Conservation (phyloP, 2,329 filamentous ascomycete species). For the Domatiomyces catenatus region DNA sequence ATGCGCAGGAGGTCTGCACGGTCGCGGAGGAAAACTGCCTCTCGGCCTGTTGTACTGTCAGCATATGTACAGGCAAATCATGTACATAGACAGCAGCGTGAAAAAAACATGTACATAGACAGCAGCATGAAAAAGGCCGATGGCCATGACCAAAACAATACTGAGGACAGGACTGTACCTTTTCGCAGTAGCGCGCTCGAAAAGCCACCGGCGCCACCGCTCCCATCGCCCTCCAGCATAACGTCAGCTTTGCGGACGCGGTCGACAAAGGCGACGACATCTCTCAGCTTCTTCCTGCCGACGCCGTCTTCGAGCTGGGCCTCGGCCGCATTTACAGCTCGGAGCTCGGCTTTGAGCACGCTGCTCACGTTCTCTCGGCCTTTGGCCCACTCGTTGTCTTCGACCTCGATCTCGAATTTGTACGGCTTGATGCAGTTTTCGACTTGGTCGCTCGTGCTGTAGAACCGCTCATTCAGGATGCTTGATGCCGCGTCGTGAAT, state of each 20-base stretch:
- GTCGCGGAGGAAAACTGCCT: slow-evolving; percentile 87
- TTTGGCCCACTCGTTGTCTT: slow-evolving; percentile 73
- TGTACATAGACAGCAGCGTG: not conserved
- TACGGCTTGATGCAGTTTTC: slow-evolving; percentile 99
- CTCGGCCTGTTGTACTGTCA: slow-evolving; percentile 47
- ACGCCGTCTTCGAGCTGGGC: slow-evolving; percentile 61
- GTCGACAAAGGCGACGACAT: slow-evolving; percentile 85
- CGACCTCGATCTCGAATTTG: slow-evolving; percentile 94
- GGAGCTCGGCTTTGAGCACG: slow-evolving; percentile 74
- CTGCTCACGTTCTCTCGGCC: slow-evolving; percentile 68
- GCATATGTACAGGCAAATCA: slow-evolving; percentile 2
- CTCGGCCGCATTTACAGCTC: slow-evolving; percentile 65
- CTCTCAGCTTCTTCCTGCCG: slow-evolving; percentile 68
- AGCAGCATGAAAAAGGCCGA: not conserved
- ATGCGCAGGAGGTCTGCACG: slow-evolving; percentile 80
- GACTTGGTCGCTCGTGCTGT: slow-evolving; percentile 92
- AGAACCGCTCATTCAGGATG: slow-evolving; percentile 86
- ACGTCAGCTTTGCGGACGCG: slow-evolving; percentile 76
- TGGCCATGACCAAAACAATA: not conserved
- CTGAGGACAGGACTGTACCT: slow-evolving; percentile 39
- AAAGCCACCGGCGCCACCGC: slow-evolving; percentile 82
- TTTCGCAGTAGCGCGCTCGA: slow-evolving; percentile 69
- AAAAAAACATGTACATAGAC: no score
- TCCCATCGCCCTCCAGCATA: slow-evolving; percentile 65
- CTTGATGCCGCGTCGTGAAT: slow-evolving; percentile 80